A percentile compares a stretch with the other conserved stretches of the same genome.
Conservation (phyloP, 345 rosid species). For the Boechera retrofracta region DNA sequence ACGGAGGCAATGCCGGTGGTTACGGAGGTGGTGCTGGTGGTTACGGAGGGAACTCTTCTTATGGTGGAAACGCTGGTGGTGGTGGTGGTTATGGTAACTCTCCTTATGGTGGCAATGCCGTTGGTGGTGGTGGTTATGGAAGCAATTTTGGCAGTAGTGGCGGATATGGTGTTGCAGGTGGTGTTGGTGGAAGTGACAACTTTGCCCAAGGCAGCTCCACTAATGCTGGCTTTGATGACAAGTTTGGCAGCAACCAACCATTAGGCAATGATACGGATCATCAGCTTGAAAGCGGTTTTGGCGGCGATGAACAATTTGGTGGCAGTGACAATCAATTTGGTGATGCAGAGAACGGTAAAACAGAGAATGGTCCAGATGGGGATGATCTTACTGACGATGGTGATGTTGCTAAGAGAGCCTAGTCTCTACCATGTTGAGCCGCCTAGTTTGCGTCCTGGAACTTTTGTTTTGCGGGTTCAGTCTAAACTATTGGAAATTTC, state of each 20-base stretch:
- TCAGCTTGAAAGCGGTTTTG: slow-evolving; percentile 34
- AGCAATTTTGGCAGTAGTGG: slow-evolving; percentile 38
- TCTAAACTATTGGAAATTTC: slow-evolving; percentile 26
- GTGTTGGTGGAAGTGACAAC: slow-evolving; percentile 47
- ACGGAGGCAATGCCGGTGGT: slow-evolving; percentile 31
- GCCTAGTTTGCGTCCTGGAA: slow-evolving; percentile 7
- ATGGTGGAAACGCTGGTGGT: slow-evolving; percentile 30
- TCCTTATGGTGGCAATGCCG: slow-evolving; percentile 32
- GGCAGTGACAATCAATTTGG: slow-evolving; percentile 49
- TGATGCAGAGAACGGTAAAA: slow-evolving; percentile 37
- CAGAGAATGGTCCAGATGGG: slow-evolving; percentile 45
- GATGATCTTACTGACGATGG: slow-evolving; percentile 49
- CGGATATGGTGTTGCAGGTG: slow-evolving; percentile 45
- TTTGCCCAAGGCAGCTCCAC: slow-evolving; percentile 47
- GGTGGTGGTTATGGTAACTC: slow-evolving; percentile 47
- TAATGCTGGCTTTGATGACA: slow-evolving; percentile 42
- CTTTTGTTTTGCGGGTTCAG: slow-evolving; percentile 36
- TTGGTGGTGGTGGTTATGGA: slow-evolving; percentile 44
- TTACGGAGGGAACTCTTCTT: slow-evolving; percentile 38
- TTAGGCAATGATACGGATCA: slow-evolving; percentile 36
- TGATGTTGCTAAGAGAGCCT: slow-evolving; percentile 75
- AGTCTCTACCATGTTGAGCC: slow-evolving; percentile 2
- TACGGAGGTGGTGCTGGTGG: slow-evolving; percentile 19
- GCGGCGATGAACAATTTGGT: slow-evolving; percentile 31
- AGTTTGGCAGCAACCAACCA: slow-evolving; percentile 39